Evolutionary conservation across 208 protist species (phyloP).

Genomic region (Acanthamoeba triangularis): DNA sequence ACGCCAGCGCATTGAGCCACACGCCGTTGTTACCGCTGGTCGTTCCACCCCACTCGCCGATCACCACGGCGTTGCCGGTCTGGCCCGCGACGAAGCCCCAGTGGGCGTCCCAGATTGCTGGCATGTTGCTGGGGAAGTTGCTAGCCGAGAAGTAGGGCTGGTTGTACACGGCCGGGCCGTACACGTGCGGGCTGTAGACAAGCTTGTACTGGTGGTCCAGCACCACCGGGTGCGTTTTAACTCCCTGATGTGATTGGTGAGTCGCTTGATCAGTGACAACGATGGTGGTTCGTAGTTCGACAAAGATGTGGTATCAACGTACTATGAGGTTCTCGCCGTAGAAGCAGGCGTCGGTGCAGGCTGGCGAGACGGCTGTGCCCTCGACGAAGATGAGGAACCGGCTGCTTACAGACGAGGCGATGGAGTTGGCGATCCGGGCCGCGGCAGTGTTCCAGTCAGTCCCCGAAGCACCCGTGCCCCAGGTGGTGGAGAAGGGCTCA

Average conservation of each 20-base stretch:
- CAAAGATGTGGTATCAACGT: too few species aligned
- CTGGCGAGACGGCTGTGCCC: neutral
- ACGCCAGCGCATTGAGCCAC: conserved; percentile 78
- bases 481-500: conserved; percentile 38
- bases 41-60: conserved; percentile 66
- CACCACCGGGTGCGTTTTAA: neutral
- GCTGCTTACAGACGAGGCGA: neutral
- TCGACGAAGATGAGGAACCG: conserved; percentile 54
- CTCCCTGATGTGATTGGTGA: too few species aligned
- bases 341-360: conserved; percentile 64
- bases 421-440: neutral
- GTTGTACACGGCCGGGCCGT: conserved; percentile 73
- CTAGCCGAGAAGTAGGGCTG: conserved; percentile 56
- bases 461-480: conserved; percentile 58
- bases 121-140: conserved; percentile 77
- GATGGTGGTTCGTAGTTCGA: too few species aligned
- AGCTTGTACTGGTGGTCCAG: conserved; percentile 53
- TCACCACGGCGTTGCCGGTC: neutral
- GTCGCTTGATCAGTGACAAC: too few species aligned
- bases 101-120: conserved; percentile 76
- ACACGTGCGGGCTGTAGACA: conserved; percentile 78
- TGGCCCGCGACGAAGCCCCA: conserved; percentile 14
- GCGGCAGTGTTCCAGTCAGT: conserved; percentile 50
- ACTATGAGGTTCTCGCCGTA: conserved; percentile 77
- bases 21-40: conserved; percentile 13